These are phyloP conservation scores for Diaporthe vaccinii DNA, from an alignment of 2,329 filamentous ascomycete species.

Conservation along the genomic window DNA sequence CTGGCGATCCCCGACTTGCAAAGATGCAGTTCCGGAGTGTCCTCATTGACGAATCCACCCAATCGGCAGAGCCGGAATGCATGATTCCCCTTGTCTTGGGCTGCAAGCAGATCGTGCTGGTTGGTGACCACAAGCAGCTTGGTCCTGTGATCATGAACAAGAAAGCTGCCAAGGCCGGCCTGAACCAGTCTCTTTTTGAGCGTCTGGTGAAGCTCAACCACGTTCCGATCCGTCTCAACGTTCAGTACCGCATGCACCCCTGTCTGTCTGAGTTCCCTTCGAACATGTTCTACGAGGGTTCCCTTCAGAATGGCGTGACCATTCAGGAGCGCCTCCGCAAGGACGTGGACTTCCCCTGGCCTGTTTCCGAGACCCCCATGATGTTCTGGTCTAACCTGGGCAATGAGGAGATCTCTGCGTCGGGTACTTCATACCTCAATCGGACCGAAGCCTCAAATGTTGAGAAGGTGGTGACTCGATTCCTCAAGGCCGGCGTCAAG, in stretches of 20 bases:
- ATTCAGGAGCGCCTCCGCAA: slow-evolving; percentile 88
- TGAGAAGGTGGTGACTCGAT: slow-evolving; percentile 97
- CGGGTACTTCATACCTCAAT: slow-evolving; percentile 97
- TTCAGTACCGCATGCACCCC: slow-evolving; percentile 99
- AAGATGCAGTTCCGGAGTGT: slow-evolving; percentile 99
- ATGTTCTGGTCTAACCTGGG: slow-evolving; percentile 99
- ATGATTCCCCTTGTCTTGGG: slow-evolving; percentile 98
- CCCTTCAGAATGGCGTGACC: slow-evolving; percentile 95
- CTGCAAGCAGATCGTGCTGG: slow-evolving; percentile 98
- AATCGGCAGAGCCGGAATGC: slow-evolving; percentile 97
- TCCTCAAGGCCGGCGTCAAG: slow-evolving; percentile 99
- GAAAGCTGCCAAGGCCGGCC: slow-evolving; percentile 96
- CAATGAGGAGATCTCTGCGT: slow-evolving; percentile 97
- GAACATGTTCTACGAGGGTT: slow-evolving; percentile 99
- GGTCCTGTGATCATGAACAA: slow-evolving; percentile 99
- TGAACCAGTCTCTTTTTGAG: slow-evolving; percentile 99
- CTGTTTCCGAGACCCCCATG: slow-evolving; percentile 93
- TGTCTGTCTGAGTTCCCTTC: slow-evolving; percentile 97
- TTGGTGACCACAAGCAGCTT: slow-evolving; percentile 97
- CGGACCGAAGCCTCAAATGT: slow-evolving; percentile 97
- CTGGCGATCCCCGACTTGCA: slow-evolving; percentile 91
- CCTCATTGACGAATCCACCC: slow-evolving; percentile 97
- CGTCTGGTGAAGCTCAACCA: slow-evolving; percentile 93
- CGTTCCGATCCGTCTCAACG: slow-evolving; percentile 91
- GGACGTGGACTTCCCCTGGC: slow-evolving; percentile 99